Evolutionary conservation across 2,329 filamentous ascomycete species (phyloP).

Genomic region (Colletotrichum liriopes): DNA sequence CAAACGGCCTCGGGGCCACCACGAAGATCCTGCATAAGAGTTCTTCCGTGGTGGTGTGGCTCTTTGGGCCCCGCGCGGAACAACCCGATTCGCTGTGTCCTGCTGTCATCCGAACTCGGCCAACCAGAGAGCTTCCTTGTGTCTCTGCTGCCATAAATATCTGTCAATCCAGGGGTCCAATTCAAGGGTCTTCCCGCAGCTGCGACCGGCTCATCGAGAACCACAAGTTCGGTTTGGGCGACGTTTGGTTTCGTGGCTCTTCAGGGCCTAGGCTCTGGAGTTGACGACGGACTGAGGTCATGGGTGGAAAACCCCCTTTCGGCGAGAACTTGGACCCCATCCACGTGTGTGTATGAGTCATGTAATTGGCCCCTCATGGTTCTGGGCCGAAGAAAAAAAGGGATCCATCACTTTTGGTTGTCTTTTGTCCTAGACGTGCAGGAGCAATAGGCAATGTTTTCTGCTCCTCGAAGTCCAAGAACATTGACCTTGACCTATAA

Average conservation of each 20-base stretch:
- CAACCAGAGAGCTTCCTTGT: slow-evolving; percentile 20
- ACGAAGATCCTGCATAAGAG: slow-evolving; percentile 29
- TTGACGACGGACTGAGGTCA: not conserved
- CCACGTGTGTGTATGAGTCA: not conserved
- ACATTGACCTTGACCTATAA: not conserved
- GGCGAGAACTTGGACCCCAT: not conserved
- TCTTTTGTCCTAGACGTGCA: not conserved
- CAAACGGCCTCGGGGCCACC: slow-evolving; percentile 10
- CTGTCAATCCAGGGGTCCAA: slow-evolving; percentile 15
- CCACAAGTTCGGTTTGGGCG: slow-evolving; percentile 1
- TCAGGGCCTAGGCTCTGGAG: slow-evolving; percentile 7
- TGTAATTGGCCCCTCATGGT: not conserved
- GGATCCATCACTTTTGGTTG: not conserved
- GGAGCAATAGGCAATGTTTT: not conserved
- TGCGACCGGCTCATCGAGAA: slow-evolving; percentile 8
- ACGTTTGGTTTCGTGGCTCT: not conserved
- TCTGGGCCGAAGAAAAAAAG: not conserved
- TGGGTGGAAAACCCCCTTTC: not conserved
- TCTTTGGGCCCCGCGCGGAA: slow-evolving; percentile 24
- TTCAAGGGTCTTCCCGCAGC: slow-evolving; percentile 21
- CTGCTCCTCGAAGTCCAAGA: not conserved
- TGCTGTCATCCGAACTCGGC: slow-evolving; percentile 27
- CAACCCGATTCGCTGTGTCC: slow-evolving; percentile 33
- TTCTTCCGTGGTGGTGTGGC: slow-evolving; percentile 18
- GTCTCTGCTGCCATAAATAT: slow-evolving; percentile 27